Evolutionary conservation across 345 rosid species (phyloP), one percentile per base, ranked within the genome.

Genomic region (Eucalyptus camaldulensis): DNA sequence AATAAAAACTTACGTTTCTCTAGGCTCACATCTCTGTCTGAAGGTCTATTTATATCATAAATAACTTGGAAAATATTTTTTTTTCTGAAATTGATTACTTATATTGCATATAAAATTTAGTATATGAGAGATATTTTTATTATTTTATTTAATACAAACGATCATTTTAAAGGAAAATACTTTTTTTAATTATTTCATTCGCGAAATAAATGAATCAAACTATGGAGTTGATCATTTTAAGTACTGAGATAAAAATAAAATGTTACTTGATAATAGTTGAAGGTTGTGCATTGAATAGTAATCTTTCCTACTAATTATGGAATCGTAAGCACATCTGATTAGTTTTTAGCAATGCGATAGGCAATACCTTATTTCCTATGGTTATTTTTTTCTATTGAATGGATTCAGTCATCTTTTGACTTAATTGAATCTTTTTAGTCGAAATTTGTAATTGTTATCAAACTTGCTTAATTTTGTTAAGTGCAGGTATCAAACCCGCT

Each of bases 31-130:
- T 62, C 2, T 2, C 43, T 8, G 19, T 67, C 8, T 67, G 19
- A 67, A 31, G 11, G 43, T 2, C 2, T 6, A 3, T 33, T 72
- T 37, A 10, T 37, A 0, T 37, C 5, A 3, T 72, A 0, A 2
- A 19, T 72, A 0, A 33, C 43, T 37, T 21, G 27, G 0, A 76
- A 19, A 19, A 19, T 76, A 3, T 37, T 10, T 19, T n/a, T n/a
- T n/a, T 19, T 72, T 19, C 0, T 14, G 0, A 69, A 33, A 69
- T 9, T 3, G 22, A 8, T 69, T 4, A 0, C 6, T 31, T 72
- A 5, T 21, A 37, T 1, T 0, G 12, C 4, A 0, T 69, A 17
- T 0, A 33, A 69, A 69, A 9, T 0, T 65, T 5, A 17, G 43
- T 33, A 19, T 16, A 4, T 2, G 2, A 67, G 2, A 67, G 33